Percentiles rank a stretch among this genome's conserved stretches.
Conservation (phyloP, 2,329 filamentous ascomycete genomes). For the Ceratocystis colombiana region DNA sequence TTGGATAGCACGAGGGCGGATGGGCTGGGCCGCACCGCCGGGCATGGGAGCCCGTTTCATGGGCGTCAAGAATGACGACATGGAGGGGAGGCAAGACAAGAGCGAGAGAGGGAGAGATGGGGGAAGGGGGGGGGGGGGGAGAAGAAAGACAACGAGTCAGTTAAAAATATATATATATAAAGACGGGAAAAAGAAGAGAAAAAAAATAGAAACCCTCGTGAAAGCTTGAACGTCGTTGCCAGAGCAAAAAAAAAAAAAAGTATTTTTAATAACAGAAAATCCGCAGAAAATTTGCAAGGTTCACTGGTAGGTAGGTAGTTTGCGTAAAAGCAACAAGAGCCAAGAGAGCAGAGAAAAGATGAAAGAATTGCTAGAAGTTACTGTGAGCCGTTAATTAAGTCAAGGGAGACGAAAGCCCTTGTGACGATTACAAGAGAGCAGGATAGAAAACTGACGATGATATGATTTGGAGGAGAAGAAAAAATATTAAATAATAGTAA, state of each 20-base stretch:
- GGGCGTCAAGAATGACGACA: constrained; percentile 42
- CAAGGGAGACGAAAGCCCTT: no score
- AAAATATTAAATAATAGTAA: constrained; percentile 12
- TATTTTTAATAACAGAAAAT: neutral
- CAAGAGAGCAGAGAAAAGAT: no score
- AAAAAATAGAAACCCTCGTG: neutral
- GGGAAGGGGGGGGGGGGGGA: neutral
- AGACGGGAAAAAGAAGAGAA: neutral
- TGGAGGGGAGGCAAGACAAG: constrained; percentile 27
- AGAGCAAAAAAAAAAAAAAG: constrained; percentile 5
- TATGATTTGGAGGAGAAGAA: constrained; percentile 10
- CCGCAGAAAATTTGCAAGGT: neutral
- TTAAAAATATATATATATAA: no score
- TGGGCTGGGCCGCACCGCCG: constrained; percentile 30
- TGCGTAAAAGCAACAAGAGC: no score
- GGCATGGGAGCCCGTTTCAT: constrained; percentile 32
- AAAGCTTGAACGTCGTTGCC: neutral
- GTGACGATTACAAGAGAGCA: neutral
- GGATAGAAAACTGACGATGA: neutral
- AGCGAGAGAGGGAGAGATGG: neutral
- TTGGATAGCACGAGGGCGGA: constrained; percentile 34
- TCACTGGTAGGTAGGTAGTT: no score
- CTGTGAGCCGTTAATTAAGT: no score
- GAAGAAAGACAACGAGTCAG: neutral
- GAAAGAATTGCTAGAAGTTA: no score